Evolutionary conservation across 176 grass and related monocot genomes (phyloP), one percentile per base, ranked within the genome.

Genomic region (Pharus latifolius): DNA sequence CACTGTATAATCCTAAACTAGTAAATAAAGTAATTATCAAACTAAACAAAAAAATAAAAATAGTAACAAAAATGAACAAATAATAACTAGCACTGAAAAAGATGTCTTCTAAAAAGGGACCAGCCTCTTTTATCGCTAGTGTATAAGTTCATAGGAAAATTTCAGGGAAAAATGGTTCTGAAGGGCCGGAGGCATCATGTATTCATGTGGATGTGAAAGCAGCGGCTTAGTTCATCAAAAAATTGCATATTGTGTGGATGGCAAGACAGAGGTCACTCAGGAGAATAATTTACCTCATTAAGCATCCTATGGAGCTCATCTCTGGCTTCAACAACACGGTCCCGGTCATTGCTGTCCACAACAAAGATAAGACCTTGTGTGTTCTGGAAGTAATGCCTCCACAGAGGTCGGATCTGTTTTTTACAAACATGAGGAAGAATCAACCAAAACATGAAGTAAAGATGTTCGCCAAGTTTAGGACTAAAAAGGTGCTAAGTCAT

Each of bases 291-390:
- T 73, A 34, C 70, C 70, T 73, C 70, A 73, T 73, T 73, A 11
- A 73, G 41, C 70, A 73, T 60, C 40, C 70, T 60, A 18, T 73
- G 70, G 41, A 73, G 70, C 54, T 73, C 70, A 73, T 73, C 70
- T 34, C 70, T 73, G n/a, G 70, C 54, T 48, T 73, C 61, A 23
- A 63, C 60, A 24, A 63, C 60, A 63, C 60, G 37, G 60, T 63
- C 60, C 13, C 60, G 20, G 8, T 72, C 69, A 58, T 72, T 72
- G 69, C 69, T 72, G 12, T 72, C 69, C 6, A 72, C 69, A 10
- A 69, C 66, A 38, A 69, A 69, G 66, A 69, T 69, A 53, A 69
- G 66, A 50, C 66, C 66, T 48, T 69, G 66, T 3, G 66, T 69
- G 48, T 69, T 69, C 66, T 69, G 66, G 66, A 69, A 69, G 32